Conservation (phyloP, 306 rosid genomes). For the Quercus mongolica region DNA sequence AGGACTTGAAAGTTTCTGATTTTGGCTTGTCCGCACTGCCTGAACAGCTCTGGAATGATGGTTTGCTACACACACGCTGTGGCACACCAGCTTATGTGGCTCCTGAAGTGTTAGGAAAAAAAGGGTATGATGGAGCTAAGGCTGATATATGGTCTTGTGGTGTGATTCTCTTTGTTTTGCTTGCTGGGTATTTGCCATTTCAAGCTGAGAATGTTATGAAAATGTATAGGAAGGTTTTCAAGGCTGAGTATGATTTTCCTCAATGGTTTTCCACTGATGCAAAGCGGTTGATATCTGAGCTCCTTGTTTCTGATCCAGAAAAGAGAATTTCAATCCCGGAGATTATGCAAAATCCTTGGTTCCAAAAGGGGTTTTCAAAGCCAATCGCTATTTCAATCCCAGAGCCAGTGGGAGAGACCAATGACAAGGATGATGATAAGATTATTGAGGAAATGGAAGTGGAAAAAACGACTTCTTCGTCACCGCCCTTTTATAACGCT, state of each 20-base stretch:
- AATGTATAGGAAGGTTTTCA: constrained; percentile 64
- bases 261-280: constrained; percentile 60
- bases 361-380: constrained; percentile 43
- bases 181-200: constrained; percentile 67
- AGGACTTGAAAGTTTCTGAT: constrained; percentile 71
- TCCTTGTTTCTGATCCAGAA: constrained; percentile 59
- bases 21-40: constrained; percentile 77
- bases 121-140: constrained; percentile 75
- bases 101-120: constrained; percentile 70
- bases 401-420: constrained; percentile 6
- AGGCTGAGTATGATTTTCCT: constrained; percentile 53
- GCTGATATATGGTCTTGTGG: constrained; percentile 91
- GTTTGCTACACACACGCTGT: constrained; percentile 71
- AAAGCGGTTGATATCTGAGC: constrained; percentile 41
- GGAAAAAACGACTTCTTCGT: constrained; percentile 18
- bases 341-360: constrained; percentile 62
- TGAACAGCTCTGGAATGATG: constrained; percentile 63
- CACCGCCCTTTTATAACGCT: constrained; percentile 69
- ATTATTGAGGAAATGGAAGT: constrained; percentile 3
- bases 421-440: constrained; percentile 15
- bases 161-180: constrained; percentile 58
- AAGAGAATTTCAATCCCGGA: constrained; percentile 53
- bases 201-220: constrained; percentile 60
- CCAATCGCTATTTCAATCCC: constrained; percentile 43
- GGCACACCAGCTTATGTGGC: constrained; percentile 94